phyloP scores from a whole-genome alignment of 345 rosid genomes.

The Angophora floribunda region DNA sequence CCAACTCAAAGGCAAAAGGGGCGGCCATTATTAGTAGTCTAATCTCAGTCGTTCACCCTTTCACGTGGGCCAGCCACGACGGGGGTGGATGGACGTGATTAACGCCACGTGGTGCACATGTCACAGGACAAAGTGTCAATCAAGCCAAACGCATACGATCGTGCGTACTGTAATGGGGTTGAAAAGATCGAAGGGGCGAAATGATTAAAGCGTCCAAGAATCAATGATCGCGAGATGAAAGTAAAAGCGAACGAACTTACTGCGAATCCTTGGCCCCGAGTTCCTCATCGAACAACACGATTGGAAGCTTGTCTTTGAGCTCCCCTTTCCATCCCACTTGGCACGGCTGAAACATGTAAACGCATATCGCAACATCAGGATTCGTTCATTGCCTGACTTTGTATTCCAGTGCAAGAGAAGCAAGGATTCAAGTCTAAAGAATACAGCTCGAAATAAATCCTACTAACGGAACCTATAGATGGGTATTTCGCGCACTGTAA shows the following conservation, averaged over 20 bases:
- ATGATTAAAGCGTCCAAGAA: background rate
- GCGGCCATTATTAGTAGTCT: background rate
- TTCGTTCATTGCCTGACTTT: background rate
- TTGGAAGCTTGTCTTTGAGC: slow-evolving; percentile 55
- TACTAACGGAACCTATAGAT: background rate
- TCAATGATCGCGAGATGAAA: background rate
- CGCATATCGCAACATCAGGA: background rate
- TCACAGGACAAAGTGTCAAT: background rate
- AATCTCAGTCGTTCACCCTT: background rate
- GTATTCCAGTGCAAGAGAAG: background rate
- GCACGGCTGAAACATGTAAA: slow-evolving; percentile 24
- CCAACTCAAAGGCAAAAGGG: background rate
- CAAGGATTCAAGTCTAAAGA: background rate
- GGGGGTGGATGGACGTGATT: background rate
- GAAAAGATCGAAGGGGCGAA: background rate
- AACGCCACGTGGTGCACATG: background rate
- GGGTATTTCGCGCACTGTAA: background rate
- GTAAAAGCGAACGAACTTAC: slow-evolving; percentile 35
- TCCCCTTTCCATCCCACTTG: slow-evolving; percentile 52
- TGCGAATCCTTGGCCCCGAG: slow-evolving; percentile 57
- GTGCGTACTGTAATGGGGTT: background rate
- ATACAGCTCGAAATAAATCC: background rate
- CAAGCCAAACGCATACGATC: background rate
- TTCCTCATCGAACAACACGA: slow-evolving; percentile 69
- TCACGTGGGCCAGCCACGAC: background rate